Conservation (phyloP, 306 rosid genomes). For the Oxytropis ochrocephala region DNA sequence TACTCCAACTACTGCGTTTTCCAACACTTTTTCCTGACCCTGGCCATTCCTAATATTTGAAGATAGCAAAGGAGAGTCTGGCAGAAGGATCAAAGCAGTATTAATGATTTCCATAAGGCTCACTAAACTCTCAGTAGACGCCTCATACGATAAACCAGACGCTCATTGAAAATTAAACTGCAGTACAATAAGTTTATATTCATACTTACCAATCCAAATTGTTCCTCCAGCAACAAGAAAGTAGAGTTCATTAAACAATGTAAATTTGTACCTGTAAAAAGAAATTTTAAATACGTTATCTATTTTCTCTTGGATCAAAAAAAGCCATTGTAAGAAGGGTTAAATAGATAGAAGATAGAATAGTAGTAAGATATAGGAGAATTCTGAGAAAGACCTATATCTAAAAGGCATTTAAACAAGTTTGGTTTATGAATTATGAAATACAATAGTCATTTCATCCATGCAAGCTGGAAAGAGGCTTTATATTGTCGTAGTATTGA, state of each 20-base stretch:
- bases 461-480: neutral
- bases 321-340: neutral
- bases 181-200: neutral
- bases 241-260: constrained; percentile 94
- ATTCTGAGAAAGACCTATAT: neutral
- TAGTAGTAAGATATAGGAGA: neutral
- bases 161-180: constrained; percentile 2
- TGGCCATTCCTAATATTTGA: constrained; percentile 29
- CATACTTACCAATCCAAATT: constrained; percentile 89
- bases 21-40: constrained; percentile 32
- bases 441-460: neutral
- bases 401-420: neutral
- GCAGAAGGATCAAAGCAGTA: constrained; percentile 23
- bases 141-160: constrained; percentile 8
- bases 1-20: constrained; percentile 29
- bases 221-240: constrained; percentile 98
- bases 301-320: constrained; percentile 1
- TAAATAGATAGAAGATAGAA: neutral
- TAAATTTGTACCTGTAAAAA: constrained; percentile 86
- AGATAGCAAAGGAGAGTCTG: constrained; percentile 55
- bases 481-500: neutral
- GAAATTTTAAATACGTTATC: neutral
- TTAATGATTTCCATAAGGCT: neutral
- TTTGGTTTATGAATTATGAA: neutral
- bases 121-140: neutral